Evolutionary conservation across 1,139 yeast species (phyloP).

Genomic region (Geotrichum candidum): DNA sequence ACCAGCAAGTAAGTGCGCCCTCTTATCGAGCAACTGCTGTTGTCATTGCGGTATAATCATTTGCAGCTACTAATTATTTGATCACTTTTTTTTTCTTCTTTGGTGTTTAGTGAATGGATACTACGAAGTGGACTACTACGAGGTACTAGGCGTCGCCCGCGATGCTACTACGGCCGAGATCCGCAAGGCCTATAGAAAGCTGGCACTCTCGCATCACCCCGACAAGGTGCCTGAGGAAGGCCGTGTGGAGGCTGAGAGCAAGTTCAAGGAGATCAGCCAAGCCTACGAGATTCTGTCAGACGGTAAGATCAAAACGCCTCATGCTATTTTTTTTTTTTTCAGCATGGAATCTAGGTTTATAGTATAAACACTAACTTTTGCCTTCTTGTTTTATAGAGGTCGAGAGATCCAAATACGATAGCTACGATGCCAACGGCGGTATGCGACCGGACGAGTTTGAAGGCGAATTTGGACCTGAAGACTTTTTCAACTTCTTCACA

Average conservation of each 20-base stretch:
- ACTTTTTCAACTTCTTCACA: slow-evolving; percentile 63
- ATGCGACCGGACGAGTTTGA: slow-evolving; percentile 20
- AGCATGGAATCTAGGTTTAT: neutral
- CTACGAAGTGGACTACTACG: slow-evolving; percentile 46
- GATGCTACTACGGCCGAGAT: slow-evolving; percentile 62
- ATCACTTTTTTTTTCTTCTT: neutral
- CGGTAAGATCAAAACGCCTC: slow-evolving; percentile 31
- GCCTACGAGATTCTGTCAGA: slow-evolving; percentile 75
- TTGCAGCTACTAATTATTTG: neutral
- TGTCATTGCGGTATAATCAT: neutral
- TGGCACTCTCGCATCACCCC: slow-evolving; percentile 72
- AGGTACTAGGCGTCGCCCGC: slow-evolving; percentile 57
- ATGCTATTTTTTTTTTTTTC: neutral
- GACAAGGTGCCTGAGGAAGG: slow-evolving; percentile 65
- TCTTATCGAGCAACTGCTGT: neutral
- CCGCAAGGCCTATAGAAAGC: slow-evolving; percentile 67
- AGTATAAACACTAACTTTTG: neutral
- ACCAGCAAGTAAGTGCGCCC: neutral
- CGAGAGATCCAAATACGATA: slow-evolving; percentile 18
- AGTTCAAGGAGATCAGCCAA: slow-evolving; percentile 67
- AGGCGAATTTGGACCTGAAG: slow-evolving; percentile 51
- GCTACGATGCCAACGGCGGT: slow-evolving; percentile 8
- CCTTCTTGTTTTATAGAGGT: slow-evolving; percentile 3
- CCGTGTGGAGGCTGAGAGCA: slow-evolving; percentile 60
- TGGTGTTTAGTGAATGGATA: slow-evolving; percentile 16